Percentiles rank a stretch among this genome's conserved stretches.
These are phyloP conservation scores for Pseudomonodictys pantanalensis DNA, from an alignment of 495 filamentous ascomycete genomes.

Conservation along the genomic window DNA sequence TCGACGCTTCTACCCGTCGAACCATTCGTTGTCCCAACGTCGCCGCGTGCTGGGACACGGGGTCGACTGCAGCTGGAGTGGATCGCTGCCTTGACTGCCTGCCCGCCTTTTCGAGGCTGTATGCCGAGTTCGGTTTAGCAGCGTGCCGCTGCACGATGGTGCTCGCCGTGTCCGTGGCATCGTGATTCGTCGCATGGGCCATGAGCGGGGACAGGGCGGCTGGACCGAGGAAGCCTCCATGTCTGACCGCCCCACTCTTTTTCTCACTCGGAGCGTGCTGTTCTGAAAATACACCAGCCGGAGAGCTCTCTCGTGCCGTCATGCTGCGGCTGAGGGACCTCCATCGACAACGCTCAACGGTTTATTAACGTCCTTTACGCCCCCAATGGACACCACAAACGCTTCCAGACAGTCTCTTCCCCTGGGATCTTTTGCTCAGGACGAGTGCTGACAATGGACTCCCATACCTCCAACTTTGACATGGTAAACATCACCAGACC, in stretches of 20 bases:
- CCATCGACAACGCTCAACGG: background rate
- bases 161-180: background rate
- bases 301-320: constrained; percentile 7
- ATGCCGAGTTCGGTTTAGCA: background rate
- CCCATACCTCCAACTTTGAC: constrained; percentile 29
- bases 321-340: constrained; percentile 14
- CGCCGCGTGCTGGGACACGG: background rate
- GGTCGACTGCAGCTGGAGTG: background rate
- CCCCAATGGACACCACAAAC: constrained; percentile 22
- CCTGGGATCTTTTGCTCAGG: background rate
- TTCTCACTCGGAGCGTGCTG: constrained; percentile 13
- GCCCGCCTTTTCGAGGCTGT: constrained; percentile 1
- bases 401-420: background rate
- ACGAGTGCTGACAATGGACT: constrained; percentile 28
- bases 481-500: constrained; percentile 29
- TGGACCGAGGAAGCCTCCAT: constrained; percentile 2
- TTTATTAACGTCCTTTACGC: constrained; percentile 4
- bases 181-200: background rate
- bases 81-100: constrained; percentile 5
- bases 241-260: constrained; percentile 23
- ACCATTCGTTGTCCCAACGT: background rate
- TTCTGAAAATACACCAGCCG: constrained; percentile 19
- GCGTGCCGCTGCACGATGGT: background rate
- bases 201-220: constrained; percentile 10
- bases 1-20: background rate